A percentile compares a stretch with the other conserved stretches of the same genome.
phyloP scores from a whole-genome alignment of 192 early-diverging fungal genomes.

The Anaeromyces robustus region DNA sequence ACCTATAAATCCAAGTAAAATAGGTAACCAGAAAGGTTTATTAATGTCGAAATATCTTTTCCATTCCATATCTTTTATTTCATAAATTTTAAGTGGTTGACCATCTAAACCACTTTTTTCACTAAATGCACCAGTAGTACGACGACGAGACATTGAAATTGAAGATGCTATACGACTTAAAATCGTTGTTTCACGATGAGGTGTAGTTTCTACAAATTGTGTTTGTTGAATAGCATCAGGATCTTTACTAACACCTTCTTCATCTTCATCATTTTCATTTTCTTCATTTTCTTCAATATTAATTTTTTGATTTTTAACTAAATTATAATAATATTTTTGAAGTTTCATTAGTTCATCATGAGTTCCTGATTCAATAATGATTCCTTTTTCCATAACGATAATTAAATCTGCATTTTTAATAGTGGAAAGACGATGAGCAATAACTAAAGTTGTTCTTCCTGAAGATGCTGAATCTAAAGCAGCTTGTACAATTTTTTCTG shows the following conservation, averaged over 20 bases:
- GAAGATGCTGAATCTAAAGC: background rate
- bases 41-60: background rate
- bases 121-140: background rate
- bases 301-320: background rate
- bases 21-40: background rate
- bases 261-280: background rate
- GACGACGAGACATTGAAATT: background rate
- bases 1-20: background rate
- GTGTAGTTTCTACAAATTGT: background rate
- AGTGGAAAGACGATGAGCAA: constrained; percentile 3
- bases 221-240: background rate
- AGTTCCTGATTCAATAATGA: constrained; percentile 19
- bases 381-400: constrained; percentile 17
- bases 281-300: background rate
- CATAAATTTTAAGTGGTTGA: background rate
- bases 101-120: background rate
- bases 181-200: background rate
- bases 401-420: constrained; percentile 22
- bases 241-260: background rate
- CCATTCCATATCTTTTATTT: background rate
- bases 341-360: constrained; percentile 9
- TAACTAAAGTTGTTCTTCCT: background rate
- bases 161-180: background rate
- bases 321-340: background rate
- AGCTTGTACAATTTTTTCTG: background rate